Base-by-base conservation (phyloP, 768 basidiomycete genomes). In the Phaeotremella skinneri region DNA sequence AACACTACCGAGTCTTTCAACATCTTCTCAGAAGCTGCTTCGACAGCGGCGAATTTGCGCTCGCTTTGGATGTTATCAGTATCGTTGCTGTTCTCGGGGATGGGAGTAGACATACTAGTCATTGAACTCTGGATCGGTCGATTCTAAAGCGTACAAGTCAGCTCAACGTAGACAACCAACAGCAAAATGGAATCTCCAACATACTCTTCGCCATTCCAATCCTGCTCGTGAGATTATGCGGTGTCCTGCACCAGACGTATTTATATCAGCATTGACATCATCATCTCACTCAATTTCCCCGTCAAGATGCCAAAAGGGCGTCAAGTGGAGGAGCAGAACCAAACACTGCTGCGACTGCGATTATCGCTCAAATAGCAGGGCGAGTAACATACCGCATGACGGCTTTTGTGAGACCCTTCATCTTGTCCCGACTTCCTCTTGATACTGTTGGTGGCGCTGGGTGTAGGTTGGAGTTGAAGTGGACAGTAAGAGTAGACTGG, bases 121-220 rank as follows among this genome's bases (percentile, higher is more conserved):
- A 66, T 94, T 90, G 78, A 91, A 94, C 74, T 93, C 91, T 20
- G 88, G 84, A 80, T 93, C 92, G 68, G 77, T 81, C 3, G 90
- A 90, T 78, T 87, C 90, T 85, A 67, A 30, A 17, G 41, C 27
- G 37, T 17, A 51, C 62, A 49, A 58, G 57, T n/a, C n/a, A 25
- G 43, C 42, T 57, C 29, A 51, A 34, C 29, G 51, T 55, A 51
- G 52, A 30, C 54, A 53, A 59, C 39, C 39, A 23, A 27, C 31
- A 56, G 55, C 34, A 26, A 29, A 42, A 42, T 32, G 42, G 17
- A 20, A 17, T 7, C 64, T 48, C 42, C 2, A 23, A 76, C 85
- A 80, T 73, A 94, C 94, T 93, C 83, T 94, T 94, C 32, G 91
- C 78, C 84, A 91, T 87, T 29, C 96, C 96, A 68, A 88, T 86